Percentiles rank a stretch among this genome's conserved stretches.
Conservation (phyloP, 306 rosid genomes). For the Adenanthera pavonina region DNA sequence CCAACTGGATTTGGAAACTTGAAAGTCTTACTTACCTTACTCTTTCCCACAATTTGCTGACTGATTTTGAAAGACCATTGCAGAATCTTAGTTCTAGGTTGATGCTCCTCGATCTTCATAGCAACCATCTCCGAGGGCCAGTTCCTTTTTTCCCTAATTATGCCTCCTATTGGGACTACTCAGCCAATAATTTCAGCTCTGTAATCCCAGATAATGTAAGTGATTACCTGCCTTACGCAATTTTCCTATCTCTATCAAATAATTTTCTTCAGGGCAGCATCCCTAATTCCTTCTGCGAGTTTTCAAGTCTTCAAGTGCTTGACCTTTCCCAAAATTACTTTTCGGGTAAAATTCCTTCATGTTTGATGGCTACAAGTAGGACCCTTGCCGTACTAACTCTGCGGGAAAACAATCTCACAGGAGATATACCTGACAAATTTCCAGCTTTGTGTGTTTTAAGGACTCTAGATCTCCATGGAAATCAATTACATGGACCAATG, state of each 20-base stretch:
- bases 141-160: not conserved
- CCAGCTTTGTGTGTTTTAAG: slow-evolving; percentile 29
- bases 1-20: slow-evolving; percentile 67
- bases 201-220: slow-evolving; percentile 33
- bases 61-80: slow-evolving; percentile 36
- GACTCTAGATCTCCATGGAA: slow-evolving; percentile 51
- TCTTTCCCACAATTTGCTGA: slow-evolving; percentile 58
- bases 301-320: slow-evolving; percentile 47
- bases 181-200: slow-evolving; percentile 47
- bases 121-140: slow-evolving; percentile 48
- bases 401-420: slow-evolving; percentile 40
- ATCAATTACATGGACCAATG: slow-evolving; percentile 40
- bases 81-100: slow-evolving; percentile 9
- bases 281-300: slow-evolving; percentile 50
- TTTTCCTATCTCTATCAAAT: slow-evolving; percentile 48
- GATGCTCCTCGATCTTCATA: slow-evolving; percentile 48
- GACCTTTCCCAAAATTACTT: slow-evolving; percentile 53
- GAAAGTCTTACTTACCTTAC: slow-evolving; percentile 41
- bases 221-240: not conserved
- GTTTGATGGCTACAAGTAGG: slow-evolving; percentile 25
- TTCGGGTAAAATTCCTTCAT: slow-evolving; percentile 46
- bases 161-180: slow-evolving; percentile 47
- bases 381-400: slow-evolving; percentile 47
- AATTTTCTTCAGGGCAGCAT: slow-evolving; percentile 30
- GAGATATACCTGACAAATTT: slow-evolving; percentile 37